Base-by-base conservation (phyloP, 1,284 basidiomycete genomes). In the Cryptococcus maquisensis region DNA sequence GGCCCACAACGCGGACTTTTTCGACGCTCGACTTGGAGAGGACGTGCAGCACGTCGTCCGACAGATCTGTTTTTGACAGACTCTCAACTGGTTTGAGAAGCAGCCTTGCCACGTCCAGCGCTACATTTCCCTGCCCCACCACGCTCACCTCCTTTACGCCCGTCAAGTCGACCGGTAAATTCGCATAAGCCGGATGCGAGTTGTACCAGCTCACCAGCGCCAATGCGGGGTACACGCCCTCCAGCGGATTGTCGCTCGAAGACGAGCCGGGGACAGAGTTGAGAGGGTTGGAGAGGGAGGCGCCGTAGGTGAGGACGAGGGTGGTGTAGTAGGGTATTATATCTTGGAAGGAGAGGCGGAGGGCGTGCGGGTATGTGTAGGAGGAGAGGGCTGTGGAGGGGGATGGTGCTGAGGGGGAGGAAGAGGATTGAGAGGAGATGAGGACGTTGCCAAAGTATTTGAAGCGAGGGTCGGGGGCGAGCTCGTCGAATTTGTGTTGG, bases 201-300 rank as follows among this genome's bases (percentile, higher is more conserved):
- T 96, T 98, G 78, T 99, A 99, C 95, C 95, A 98, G 66, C 94
- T 88, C 2, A 99, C 95, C 50, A 98, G 79, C 1, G 85, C 85
- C 4, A 97, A 80, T 0, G 94, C 93, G 1, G 91, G 84, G 1
- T 86, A 74, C 59, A 88, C 88, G 58, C 83, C 72, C 0, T 47
- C n/a, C 3, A 81, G 66, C 4, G 79, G 52, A 61, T 56, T 18
- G 79, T 84, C 3, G 76, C 82, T 12, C 76, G 81, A 5, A 84
- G 78, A 35, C 76, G 79, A 26, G 79, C 81, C 72, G 83, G 85
- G 42, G 3, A 74, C 64, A 37, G 54, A 51, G 13, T 63, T 52
- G 23, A 78, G 66, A 3, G 75, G 69, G 36, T 74, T 72, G 2
- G 74, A 75, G 3, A 69, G 64, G 9, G 69, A 74, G 3, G 78